Conservation (phyloP, 208 protist genomes). For the Leishmania gerbilli region DNA sequence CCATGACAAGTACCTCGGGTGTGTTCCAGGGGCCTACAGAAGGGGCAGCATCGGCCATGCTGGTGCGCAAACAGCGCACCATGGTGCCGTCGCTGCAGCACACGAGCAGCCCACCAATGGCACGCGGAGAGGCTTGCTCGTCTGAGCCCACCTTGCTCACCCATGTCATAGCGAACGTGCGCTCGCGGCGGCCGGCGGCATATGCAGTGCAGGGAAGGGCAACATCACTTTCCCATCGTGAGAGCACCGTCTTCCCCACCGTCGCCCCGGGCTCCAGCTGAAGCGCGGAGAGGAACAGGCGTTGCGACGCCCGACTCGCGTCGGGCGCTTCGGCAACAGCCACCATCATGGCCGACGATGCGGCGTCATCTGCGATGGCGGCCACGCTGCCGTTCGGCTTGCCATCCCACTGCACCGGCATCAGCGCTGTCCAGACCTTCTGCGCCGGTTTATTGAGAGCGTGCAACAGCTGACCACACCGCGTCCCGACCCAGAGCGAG, state of each 20-base stretch:
- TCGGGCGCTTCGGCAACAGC: constrained; percentile 1
- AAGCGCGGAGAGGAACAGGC: constrained; percentile 1
- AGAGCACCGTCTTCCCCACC: neutral
- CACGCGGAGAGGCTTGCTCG: neutral
- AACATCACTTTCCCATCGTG: constrained; percentile 2
- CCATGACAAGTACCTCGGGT: constrained; percentile 9
- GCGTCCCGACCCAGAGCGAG: constrained; percentile 18
- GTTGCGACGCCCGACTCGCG: neutral
- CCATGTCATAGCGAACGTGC: neutral
- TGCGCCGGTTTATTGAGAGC: neutral
- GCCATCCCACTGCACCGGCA: constrained; percentile 11
- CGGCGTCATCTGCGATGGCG: constrained; percentile 15
- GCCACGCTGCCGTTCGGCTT: constrained; percentile 13
- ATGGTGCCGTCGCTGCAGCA: constrained; percentile 18
- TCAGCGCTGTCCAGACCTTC: constrained; percentile 13
- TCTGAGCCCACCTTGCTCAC: neutral
- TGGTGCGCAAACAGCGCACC: constrained; percentile 2
- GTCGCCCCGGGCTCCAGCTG: constrained; percentile 1
- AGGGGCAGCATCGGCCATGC: neutral
- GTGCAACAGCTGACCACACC: constrained; percentile 12
- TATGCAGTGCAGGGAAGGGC: neutral
- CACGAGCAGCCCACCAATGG: constrained; percentile 6
- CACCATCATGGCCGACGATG: neutral
- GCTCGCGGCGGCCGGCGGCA: neutral
- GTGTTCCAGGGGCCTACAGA: neutral